A percentile compares a stretch with the other conserved stretches of the same genome.
phyloP scores from a whole-genome alignment of 2,329 filamentous ascomycete genomes.

The Calonectria leucothoes region DNA sequence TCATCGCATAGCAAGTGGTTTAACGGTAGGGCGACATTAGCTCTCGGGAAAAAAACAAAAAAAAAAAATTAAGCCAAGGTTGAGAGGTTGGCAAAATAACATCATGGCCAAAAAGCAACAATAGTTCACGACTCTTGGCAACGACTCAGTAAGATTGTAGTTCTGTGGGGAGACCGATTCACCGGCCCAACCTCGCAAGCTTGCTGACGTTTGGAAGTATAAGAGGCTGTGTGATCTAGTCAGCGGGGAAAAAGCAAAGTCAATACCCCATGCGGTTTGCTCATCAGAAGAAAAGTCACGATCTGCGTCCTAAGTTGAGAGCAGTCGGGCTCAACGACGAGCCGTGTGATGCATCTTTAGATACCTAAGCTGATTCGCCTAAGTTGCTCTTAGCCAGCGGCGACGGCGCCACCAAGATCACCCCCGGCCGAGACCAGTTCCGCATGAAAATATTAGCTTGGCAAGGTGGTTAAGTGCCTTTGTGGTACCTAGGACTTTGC shows the following conservation, averaged over 20 bases:
- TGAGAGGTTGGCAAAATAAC: background rate
- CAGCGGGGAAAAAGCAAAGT: slow-evolving; percentile 11
- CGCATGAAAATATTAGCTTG: slow-evolving; percentile 14
- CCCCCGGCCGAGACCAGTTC: slow-evolving; percentile 27
- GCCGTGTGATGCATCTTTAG: slow-evolving; percentile 19
- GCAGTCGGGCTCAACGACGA: slow-evolving; percentile 31
- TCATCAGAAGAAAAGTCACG: slow-evolving; percentile 1
- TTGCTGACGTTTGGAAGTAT: background rate
- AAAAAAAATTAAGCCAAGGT: too few relatives aligned
- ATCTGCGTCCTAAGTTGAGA: slow-evolving; percentile 11
- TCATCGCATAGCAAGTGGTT: background rate
- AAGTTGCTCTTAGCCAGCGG: slow-evolving; percentile 11
- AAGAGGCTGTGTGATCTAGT: slow-evolving; percentile 6
- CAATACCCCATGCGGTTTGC: background rate
- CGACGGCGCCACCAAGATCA: slow-evolving; percentile 29
- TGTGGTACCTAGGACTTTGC: slow-evolving; percentile 12
- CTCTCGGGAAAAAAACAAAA: background rate
- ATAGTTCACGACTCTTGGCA: background rate
- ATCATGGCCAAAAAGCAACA: slow-evolving; percentile 8
- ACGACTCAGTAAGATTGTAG: background rate
- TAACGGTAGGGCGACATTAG: background rate
- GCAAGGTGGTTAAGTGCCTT: background rate
- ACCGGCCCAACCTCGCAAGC: background rate
- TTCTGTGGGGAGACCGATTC: background rate
- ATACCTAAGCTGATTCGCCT: slow-evolving; percentile 32